Base-by-base conservation (phyloP, 2,329 filamentous ascomycete species). In the Epichloe brachyelytri region DNA sequence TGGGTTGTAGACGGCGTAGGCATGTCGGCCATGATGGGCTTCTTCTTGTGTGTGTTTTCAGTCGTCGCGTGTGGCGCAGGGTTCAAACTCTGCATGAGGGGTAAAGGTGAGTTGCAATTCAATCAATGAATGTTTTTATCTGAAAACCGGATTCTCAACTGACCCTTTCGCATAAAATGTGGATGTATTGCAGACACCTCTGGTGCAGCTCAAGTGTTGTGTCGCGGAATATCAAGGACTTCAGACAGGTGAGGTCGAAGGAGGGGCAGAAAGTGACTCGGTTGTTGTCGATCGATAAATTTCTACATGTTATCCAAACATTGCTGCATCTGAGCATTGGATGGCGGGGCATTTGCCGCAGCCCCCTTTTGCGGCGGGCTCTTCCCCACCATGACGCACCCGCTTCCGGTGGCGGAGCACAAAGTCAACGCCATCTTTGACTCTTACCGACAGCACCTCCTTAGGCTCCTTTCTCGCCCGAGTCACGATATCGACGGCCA, bases 11-110 rank as follows among this genome's bases (percentile, higher is more conserved):
- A 49, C 43, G 36, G 43, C 17, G 48, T 39, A 30, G 51, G 43
- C 7, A 50, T 52, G 48, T 55, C 52, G 3, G 51, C 51, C 51
- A 55, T 55, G 17, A 11, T 22, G 38, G 8, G 38, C 14, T 19
- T 41, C 26, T 8, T 12, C 7, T 10, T n/a, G 5, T n/a, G n/a
- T 30, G 15, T 30, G 19, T 17, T 6, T 36, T 4, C 30, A 30
- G 30, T 30, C 30, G 30, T 30, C 30, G 30, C 30, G 30, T 30
- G 30, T 30, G 30, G 3, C 30, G 8, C 8, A 11, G 30, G 30
- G 30, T 30, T 30, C 10, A 10, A 30, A 11, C 30, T 30, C 30
- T 30, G 30, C 30, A 11, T 30, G 30, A 30, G 30, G 30, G 30
- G 30, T 30, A 38, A n/a, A 38, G 14, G 36, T 38, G 36, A n/a